These are phyloP conservation scores for Porphyrellus cyaneotinctus DNA, from an alignment of 768 basidiomycete genomes.

Conservation along the genomic window DNA sequence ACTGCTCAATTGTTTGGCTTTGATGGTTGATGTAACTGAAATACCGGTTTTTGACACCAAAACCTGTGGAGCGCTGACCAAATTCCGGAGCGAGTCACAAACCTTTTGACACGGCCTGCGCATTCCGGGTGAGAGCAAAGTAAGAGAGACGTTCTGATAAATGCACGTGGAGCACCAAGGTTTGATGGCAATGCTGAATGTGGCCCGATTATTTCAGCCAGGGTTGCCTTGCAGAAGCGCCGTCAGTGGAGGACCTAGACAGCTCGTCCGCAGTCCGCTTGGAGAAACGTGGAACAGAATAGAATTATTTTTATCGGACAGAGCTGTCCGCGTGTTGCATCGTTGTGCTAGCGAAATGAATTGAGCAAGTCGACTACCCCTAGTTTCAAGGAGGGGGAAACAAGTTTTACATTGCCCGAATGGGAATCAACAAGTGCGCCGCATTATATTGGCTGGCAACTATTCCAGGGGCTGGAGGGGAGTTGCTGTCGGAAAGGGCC, in stretches of 20 bases:
- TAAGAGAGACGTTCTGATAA: neutral
- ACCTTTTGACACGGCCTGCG: slow-evolving; percentile 4
- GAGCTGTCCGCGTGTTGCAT: neutral
- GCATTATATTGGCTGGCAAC: neutral
- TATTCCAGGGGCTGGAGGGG: neutral
- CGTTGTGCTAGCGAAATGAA: slow-evolving; percentile 2
- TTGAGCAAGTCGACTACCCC: neutral
- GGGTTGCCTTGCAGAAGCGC: neutral
- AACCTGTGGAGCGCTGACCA: neutral
- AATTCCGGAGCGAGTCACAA: neutral
- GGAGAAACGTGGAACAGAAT: neutral
- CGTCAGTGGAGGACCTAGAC: neutral
- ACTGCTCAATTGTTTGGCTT: neutral
- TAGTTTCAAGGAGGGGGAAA: slow-evolving; percentile 4
- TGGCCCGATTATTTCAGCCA: neutral
- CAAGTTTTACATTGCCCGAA: slow-evolving; percentile 3
- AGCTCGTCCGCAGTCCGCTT: neutral
- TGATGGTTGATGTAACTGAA: neutral
- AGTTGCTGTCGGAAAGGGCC: neutral
- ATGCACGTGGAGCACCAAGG: neutral
- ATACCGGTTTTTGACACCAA: neutral
- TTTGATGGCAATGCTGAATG: neutral
- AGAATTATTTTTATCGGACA: neutral
- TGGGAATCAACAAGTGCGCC: slow-evolving; percentile 3
- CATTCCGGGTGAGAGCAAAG: slow-evolving; percentile 5